phyloP scores from a whole-genome alignment of 495 filamentous ascomycete species.

The Friedmanniomyces endolithicus region DNA sequence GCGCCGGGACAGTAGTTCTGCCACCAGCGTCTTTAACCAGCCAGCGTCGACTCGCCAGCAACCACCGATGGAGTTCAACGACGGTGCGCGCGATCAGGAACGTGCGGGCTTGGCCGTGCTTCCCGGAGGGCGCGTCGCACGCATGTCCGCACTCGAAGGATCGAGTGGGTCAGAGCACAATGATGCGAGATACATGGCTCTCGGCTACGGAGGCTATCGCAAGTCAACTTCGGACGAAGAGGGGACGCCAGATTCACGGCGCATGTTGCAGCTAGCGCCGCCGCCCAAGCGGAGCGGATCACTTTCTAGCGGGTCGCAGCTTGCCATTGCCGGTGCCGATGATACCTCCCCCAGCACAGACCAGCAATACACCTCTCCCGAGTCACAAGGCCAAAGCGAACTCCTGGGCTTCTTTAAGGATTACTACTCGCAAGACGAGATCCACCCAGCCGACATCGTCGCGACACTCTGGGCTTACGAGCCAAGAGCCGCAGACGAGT shows the following conservation, averaged over 20 bases:
- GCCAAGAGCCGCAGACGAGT: constrained; percentile 86
- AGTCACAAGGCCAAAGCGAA: constrained; percentile 77
- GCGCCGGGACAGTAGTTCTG: constrained; percentile 45
- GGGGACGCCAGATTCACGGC: constrained; percentile 60
- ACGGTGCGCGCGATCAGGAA: constrained; percentile 24
- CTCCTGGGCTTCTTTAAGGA: constrained; percentile 93
- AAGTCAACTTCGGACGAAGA: constrained; percentile 72
- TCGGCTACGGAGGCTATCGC: constrained; percentile 35
- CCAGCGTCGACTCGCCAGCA: constrained; percentile 56
- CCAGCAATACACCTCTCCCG: constrained; percentile 58
- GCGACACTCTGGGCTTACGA: constrained; percentile 94
- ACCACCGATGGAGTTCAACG: constrained; percentile 27
- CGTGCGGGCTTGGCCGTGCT: constrained; percentile 44
- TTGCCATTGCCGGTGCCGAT: constrained; percentile 40
- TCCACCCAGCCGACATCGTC: constrained; percentile 81
- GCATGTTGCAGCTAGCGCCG: constrained; percentile 35
- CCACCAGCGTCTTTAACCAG: constrained; percentile 64
- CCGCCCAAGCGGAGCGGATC: constrained; percentile 73
- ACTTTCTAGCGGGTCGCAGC: constrained; percentile 71
- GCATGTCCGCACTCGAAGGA: constrained; percentile 87
- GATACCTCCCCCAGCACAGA: constrained; percentile 58
- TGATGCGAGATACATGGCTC: constrained; percentile 1
- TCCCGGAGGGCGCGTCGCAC: constrained; percentile 78
- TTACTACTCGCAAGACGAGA: constrained; percentile 95
- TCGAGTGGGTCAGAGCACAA: constrained; percentile 21